These are phyloP conservation scores for Fusarium subtropicale DNA, from an alignment of 2,329 filamentous ascomycete species.

Conservation along the genomic window DNA sequence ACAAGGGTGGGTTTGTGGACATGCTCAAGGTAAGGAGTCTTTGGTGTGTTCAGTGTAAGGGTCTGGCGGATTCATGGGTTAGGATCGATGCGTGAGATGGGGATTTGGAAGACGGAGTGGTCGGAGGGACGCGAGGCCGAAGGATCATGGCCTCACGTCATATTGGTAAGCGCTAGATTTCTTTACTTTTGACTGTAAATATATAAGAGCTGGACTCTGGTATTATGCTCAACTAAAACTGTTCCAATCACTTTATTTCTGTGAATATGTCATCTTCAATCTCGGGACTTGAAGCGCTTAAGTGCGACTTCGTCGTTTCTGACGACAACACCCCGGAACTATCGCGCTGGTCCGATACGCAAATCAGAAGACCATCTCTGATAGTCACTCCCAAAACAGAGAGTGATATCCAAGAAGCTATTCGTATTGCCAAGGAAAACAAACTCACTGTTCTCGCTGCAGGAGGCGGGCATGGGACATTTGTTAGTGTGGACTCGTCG, in stretches of 20 bases:
- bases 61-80: slow-evolving; percentile 26
- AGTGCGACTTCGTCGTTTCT: slow-evolving; percentile 9
- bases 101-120: neutral
- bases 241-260: too few relatives aligned
- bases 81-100: neutral
- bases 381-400: slow-evolving; percentile 47
- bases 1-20: slow-evolving; percentile 26
- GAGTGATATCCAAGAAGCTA: slow-evolving; percentile 45
- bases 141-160: neutral
- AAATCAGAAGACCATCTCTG: slow-evolving; percentile 44
- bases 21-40: slow-evolving; percentile 31
- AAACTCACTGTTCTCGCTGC: slow-evolving; percentile 46
- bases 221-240: fast-evolving
- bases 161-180: slow-evolving; percentile 29
- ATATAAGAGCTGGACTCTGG: neutral
- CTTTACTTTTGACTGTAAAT: neutral
- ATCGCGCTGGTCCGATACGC: slow-evolving; percentile 50
- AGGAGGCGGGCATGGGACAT: slow-evolving; percentile 48
- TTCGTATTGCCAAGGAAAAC: slow-evolving; percentile 47
- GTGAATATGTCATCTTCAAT: slow-evolving; percentile 25
- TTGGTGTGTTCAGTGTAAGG: slow-evolving; percentile 38
- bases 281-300: slow-evolving; percentile 4
- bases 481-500: slow-evolving; percentile 46
- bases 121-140: neutral
- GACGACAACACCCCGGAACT: neutral